Conservation (phyloP, 2,329 filamentous ascomycete genomes). For the Neofusicoccum laricinum region DNA sequence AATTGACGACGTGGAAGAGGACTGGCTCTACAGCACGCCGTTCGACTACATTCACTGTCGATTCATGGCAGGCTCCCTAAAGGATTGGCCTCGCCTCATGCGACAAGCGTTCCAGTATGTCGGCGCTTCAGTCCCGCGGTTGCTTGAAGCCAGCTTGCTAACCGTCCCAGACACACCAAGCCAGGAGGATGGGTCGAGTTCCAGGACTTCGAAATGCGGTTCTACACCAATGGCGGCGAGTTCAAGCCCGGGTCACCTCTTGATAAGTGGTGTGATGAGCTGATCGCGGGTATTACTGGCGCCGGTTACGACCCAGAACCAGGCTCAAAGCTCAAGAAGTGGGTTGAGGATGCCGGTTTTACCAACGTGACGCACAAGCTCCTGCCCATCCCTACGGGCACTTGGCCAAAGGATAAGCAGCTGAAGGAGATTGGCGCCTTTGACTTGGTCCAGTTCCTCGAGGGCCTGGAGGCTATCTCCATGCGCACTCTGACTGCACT, state of each 20-base stretch:
- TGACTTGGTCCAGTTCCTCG: conserved; percentile 25
- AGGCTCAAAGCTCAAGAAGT: conserved; percentile 27
- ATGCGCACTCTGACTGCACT: conserved; percentile 20
- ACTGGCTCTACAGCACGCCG: conserved; percentile 35
- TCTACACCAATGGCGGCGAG: not conserved
- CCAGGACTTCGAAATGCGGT: conserved; percentile 23
- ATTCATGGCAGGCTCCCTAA: conserved; percentile 29
- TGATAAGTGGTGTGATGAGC: conserved; percentile 16
- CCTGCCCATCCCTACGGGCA: conserved; percentile 26
- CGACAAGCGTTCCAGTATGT: conserved; percentile 30
- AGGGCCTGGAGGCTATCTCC: conserved; percentile 26
- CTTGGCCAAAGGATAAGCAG: conserved; percentile 23
- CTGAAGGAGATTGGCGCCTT: conserved; percentile 29
- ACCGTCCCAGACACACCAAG: conserved; percentile 30
- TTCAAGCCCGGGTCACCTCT: conserved; percentile 19
- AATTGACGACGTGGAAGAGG: conserved; percentile 40
- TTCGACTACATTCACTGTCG: conserved; percentile 37
- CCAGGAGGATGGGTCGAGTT: conserved; percentile 37
- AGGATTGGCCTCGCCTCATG: conserved; percentile 32
- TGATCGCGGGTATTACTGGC: not conserved
- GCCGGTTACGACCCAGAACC: not conserved
- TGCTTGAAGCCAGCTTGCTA: not conserved
- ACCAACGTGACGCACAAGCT: conserved; percentile 32
- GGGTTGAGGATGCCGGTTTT: conserved; percentile 32
- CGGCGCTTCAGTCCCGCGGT: not conserved